Percentiles rank a stretch among this genome's conserved stretches.
phyloP scores from a whole-genome alignment of 2,329 filamentous ascomycete genomes.

The Penicillium freii region DNA sequence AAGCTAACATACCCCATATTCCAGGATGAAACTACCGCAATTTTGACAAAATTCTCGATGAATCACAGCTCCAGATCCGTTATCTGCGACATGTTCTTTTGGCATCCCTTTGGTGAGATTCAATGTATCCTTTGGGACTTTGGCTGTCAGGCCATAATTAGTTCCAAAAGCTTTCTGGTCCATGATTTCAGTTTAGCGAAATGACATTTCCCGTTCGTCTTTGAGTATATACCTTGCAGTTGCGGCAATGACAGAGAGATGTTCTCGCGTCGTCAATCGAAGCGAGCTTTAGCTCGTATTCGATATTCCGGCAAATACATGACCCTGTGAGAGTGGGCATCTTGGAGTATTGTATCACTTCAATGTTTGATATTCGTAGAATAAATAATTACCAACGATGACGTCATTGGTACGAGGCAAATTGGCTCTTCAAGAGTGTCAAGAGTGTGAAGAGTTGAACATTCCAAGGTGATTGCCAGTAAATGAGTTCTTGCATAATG shows the following conservation, averaged over 20 bases:
- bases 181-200: background rate
- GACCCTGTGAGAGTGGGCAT: conserved; percentile 40
- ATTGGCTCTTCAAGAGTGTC: background rate
- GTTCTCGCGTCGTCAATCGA: conserved; percentile 51
- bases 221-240: conserved; percentile 46
- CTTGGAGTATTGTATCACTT: background rate
- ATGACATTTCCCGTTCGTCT: background rate
- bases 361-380: background rate
- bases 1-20: conserved; percentile 48
- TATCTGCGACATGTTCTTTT: conserved; percentile 50
- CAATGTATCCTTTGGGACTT: conserved; percentile 48
- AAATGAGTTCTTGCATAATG: background rate
- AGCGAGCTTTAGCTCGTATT: conserved; percentile 47
- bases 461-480: too few relatives aligned
- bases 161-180: conserved; percentile 51
- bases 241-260: conserved; percentile 53
- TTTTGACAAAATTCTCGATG: conserved; percentile 54
- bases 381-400: background rate
- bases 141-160: conserved; percentile 54
- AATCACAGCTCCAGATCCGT: conserved; percentile 49
- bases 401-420: background rate
- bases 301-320: conserved; percentile 51
- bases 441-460: background rate
- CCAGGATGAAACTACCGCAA: conserved; percentile 53
- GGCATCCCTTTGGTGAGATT: conserved; percentile 41